Evolutionary conservation across 2,329 filamentous ascomycete species (phyloP).

Genomic region (Tolypocladium guangdongense): DNA sequence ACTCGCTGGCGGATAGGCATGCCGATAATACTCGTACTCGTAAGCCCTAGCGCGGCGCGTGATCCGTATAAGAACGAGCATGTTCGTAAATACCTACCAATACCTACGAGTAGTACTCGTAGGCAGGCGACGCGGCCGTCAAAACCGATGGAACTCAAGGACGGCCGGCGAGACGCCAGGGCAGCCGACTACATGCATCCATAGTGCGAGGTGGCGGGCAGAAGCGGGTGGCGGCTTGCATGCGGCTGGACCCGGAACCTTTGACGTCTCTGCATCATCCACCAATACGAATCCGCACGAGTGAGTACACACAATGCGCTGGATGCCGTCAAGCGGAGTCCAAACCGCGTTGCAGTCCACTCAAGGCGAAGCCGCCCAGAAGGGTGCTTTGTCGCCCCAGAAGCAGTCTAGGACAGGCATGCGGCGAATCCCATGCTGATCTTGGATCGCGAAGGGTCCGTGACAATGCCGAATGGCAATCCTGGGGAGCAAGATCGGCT

Average conservation of each 20-base stretch:
- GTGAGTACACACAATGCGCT: not conserved
- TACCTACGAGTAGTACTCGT: too few relatives aligned
- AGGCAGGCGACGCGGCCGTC: not conserved
- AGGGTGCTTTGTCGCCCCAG: not conserved
- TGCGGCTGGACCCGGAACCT: not conserved
- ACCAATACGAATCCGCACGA: too few relatives aligned
- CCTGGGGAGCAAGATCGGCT: not conserved
- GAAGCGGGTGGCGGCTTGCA: not conserved
- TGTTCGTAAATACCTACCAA: not conserved
- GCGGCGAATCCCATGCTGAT: not conserved
- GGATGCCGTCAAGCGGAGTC: not conserved
- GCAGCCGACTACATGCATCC: not conserved
- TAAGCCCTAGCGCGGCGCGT: not conserved
- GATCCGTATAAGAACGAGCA: too few relatives aligned
- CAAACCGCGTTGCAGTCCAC: not conserved
- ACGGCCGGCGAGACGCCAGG: not conserved
- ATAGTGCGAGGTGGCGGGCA: not conserved
- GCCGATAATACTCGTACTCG: too few relatives aligned
- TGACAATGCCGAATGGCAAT: not conserved
- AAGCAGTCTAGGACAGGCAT: not conserved
- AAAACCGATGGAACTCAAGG: not conserved
- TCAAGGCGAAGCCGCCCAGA: not conserved
- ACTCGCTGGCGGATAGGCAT: not conserved
- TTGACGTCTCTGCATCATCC: not conserved
- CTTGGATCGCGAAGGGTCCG: not conserved